Evolutionary conservation across 352 stramenopile species (phyloP), one percentile per base, ranked within the genome.

Genomic region (Globisporangium yorkense): DNA sequence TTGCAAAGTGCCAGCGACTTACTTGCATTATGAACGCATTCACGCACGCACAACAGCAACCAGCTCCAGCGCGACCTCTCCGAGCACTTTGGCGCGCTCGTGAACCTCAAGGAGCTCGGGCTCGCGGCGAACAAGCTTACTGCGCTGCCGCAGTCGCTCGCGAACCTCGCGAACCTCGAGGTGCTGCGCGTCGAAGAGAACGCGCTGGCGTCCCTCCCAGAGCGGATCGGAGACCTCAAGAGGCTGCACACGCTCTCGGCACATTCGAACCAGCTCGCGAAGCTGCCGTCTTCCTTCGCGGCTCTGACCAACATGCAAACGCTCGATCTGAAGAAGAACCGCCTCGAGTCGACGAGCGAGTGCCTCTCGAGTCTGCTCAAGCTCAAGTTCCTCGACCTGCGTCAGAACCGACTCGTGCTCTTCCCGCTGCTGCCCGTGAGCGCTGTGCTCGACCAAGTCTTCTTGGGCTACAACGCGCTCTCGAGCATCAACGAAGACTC

Each of bases 301-400:
- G 50, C 51, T 6, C 63, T 93, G 7, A 53, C 62, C 9, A 80
- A 78, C 29, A 67, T 93, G 47, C 75, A 86, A 16, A 88, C 68
- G 33, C 65, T 93, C 4, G 80, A 93, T 46, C 54, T 93, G 33
- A 92, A 88, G 69, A 91, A 90, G 55, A 93, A 93, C 51, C 68
- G 66, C 10, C 40, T 93, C 24, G 72, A 85, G 40, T 76, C 67
- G 0, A 71, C 80, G 35, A 51, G 56, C 1, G 67, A 78, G 8
- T 71, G 70, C 51, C 66, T 92, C 13, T 55, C 63, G 20, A 63
- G 63, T 2, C 67, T 89, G 18, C 56, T 61, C 9, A 49, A 51
- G 24, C 72, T 93, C 27, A 87, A 80, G 44, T 90, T 83, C 59
- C 62, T 90, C 48, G 84, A 93, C 61, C 63, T 93, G 46, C 69